Base-by-base conservation (phyloP, 768 basidiomycete species). In the Tremella fuciformis region DNA sequence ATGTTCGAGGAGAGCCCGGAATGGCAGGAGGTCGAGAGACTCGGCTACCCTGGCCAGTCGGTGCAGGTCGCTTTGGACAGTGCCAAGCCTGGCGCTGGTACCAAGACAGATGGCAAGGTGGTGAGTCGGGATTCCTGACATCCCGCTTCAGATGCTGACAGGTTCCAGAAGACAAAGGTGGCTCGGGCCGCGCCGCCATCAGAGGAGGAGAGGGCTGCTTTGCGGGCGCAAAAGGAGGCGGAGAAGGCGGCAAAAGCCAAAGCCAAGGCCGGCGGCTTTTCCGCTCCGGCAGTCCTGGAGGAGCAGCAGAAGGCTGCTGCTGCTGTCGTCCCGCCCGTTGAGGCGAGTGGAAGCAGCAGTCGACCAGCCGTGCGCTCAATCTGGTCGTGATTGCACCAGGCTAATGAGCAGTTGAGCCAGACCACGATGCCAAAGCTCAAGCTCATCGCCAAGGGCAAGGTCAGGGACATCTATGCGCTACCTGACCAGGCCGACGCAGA, bases 391-490 rank as follows among this genome's bases (percentile, higher is more conserved):
- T 26, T 34, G 6, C n/a, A 8, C 41, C 18, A 13, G 16, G 46
- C 55, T 56, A 55, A 60, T 29, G 2, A 21, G n/a, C 21, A 52
- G 60, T 26, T 62, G 16, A 49, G 41, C 9, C 26, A 52, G 26
- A 77, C 78, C 47, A 56, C 71, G 44, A 59, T 78, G 63, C 76
- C 77, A 13, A 76, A 77, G 55, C 81, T 96, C 51, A 82, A 79
- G 22, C 79, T 97, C 1, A 58, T 97, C 29, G 91, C 91, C 1
- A 85, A 82, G 74, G 96, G 96, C 58, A 99, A 99, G 83, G 96
- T 99, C 19, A 85, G 96, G 57, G 94, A 98, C 77, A 86, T 99
- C 72, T 98, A 99, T 78, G 70, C 63, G 18, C 69, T 83, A 29
- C 85, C 86, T 4, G 85, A 84, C 6, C 81, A 83, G 19, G 82